These are phyloP conservation scores for Podospora pseudopauciseta DNA, from an alignment of 495 filamentous ascomycete species.

Conservation along the genomic window DNA sequence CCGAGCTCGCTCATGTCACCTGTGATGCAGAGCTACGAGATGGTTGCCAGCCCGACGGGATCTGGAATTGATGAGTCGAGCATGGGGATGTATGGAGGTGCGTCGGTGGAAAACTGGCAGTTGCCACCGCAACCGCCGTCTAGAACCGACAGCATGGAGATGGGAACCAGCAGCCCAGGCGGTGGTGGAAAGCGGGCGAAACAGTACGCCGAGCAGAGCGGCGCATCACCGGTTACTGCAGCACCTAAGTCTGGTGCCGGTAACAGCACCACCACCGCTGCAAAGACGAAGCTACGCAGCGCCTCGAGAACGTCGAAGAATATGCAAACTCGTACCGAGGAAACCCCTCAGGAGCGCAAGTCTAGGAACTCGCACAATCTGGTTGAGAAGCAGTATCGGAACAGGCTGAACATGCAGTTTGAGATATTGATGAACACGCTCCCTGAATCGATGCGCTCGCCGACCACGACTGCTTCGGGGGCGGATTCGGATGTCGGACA, in stretches of 20 bases:
- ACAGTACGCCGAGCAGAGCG: slow-evolving; percentile 1
- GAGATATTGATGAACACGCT: slow-evolving; percentile 42
- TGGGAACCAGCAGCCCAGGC: not conserved
- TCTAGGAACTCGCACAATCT: slow-evolving; percentile 45
- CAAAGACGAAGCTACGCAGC: slow-evolving; percentile 33
- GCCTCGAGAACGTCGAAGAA: slow-evolving; percentile 44
- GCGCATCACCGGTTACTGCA: not conserved
- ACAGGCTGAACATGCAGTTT: slow-evolving; percentile 45
- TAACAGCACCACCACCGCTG: not conserved
- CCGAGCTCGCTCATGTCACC: slow-evolving; percentile 8
- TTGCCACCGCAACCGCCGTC: not conserved
- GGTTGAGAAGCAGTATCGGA: slow-evolving; percentile 51
- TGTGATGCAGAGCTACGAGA: not conserved
- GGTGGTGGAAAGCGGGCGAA: not conserved
- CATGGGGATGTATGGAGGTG: not conserved
- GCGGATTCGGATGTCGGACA: not conserved
- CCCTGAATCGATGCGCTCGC: slow-evolving; percentile 34
- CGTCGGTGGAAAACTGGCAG: not conserved
- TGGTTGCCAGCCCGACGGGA: not conserved
- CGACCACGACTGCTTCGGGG: not conserved
- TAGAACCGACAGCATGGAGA: not conserved
- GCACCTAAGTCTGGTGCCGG: not conserved
- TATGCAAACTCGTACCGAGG: slow-evolving; percentile 31
- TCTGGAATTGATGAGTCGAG: slow-evolving; percentile 6
- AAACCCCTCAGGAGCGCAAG: slow-evolving; percentile 38